Base-by-base conservation (phyloP, 768 basidiomycete species). In the Tephrocybe sp. region DNA sequence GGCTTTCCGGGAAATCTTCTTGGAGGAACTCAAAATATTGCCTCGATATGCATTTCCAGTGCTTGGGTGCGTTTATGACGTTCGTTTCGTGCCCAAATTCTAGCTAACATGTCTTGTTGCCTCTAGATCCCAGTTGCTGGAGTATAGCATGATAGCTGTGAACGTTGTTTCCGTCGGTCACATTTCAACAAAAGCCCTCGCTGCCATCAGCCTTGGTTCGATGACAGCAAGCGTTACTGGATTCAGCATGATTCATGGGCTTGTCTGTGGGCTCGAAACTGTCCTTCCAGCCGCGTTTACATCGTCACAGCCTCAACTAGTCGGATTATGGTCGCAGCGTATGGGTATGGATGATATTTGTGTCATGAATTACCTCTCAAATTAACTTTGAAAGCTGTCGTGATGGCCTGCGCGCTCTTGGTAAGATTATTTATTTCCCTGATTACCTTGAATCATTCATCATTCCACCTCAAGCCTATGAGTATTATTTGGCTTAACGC, bases 211-310 rank as follows among this genome's bases (percentile, higher is more conserved):
- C 23, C 67, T 88, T 15, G 85, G 77, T 1, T 82, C 80, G 9
- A 85, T 88, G 83, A 86, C 85, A 0, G 81, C 79, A 11, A 79
- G 76, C 44, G 82, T 84, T 15, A 83, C 88, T 3, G 86, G 80
- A 2, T 85, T 84, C 56, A 87, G 83, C 55, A 83, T 94, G 47
- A 69, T 93, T 7, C 86, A 87, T 55, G 91, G 91, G 11, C 79
- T 94, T 42, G 73, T 80, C 13, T 88, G 86, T 43, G 83, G 90
- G 1, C 80, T 98, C 15, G 95, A 98, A 65, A 94, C 94, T 0
- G 77, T 98, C 57, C 80, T 97, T 10, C 94, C 95, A 0, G 83
- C 91, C 22, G 94, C 94, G 16, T 98, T 88, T 91, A 94, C 95
- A 0, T 92, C 91, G 1, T 61, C 82, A 1, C 82, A 86, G 24